Conservation (phyloP, 208 protist species). For the Angomonas deanei region DNA sequence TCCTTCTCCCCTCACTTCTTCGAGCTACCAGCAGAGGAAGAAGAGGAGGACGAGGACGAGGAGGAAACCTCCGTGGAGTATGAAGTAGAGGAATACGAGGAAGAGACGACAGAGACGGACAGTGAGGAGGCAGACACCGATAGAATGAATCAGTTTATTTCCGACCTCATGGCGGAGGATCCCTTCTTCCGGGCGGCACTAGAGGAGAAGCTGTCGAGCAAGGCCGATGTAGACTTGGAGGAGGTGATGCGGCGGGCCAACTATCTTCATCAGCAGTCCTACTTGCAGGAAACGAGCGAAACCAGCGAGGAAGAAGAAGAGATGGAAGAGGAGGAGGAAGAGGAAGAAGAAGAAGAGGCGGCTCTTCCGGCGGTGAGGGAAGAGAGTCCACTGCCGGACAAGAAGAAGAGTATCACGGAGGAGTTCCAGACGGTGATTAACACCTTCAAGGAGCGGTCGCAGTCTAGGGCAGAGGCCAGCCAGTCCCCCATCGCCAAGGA, state of each 20-base stretch:
- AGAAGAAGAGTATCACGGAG: not conserved
- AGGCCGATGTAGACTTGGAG: not conserved
- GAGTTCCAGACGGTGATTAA: constrained; percentile 1
- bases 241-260: constrained; percentile 3
- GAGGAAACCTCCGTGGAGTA: not conserved
- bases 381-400: not conserved
- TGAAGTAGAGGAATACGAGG: constrained; percentile 3
- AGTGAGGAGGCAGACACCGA: constrained; percentile 8
- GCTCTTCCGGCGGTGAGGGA: not conserved
- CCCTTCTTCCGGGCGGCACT: not conserved
- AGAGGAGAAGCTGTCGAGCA: not conserved
- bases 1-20: not conserved
- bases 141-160: constrained; percentile 14
- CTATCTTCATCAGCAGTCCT: not conserved
- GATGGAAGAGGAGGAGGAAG: not conserved
- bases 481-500: not conserved
- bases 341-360: not conserved
- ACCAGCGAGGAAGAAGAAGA: not conserved
- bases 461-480: not conserved
- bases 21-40: not conserved
- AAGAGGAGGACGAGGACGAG: not conserved
- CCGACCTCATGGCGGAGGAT: constrained; percentile 6
- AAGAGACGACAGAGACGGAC: not conserved
- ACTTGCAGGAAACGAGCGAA: not conserved
- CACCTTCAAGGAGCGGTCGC: not conserved